These are phyloP conservation scores for Mycena galopus DNA, from an alignment of 768 basidiomycete species.

Conservation along the genomic window DNA sequence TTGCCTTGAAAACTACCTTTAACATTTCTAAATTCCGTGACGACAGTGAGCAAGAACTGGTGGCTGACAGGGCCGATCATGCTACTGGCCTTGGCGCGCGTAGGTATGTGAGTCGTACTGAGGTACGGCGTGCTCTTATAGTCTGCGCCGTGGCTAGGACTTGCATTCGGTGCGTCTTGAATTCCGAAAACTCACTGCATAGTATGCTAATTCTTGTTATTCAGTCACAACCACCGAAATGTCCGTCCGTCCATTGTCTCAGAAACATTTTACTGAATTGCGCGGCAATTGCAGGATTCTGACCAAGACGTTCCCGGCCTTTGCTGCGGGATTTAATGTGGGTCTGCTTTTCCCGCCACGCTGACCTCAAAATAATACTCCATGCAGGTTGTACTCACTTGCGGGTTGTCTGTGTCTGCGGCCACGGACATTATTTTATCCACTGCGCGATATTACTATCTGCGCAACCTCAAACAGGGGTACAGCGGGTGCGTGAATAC, in stretches of 20 bases:
- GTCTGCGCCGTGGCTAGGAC: background rate
- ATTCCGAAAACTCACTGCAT: background rate
- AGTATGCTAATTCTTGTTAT: background rate
- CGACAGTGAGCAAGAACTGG: constrained; percentile 54
- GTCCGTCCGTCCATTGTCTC: background rate
- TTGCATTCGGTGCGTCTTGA: constrained; percentile 22
- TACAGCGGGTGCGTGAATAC: constrained; percentile 11
- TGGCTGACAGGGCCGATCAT: constrained; percentile 46
- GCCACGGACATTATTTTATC: constrained; percentile 29
- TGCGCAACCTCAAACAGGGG: constrained; percentile 31
- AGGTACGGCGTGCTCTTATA: background rate
- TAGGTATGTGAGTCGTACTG: constrained; percentile 2
- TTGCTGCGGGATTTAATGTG: constrained; percentile 10
- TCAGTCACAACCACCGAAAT: constrained; percentile 23
- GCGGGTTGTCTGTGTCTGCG: constrained; percentile 24
- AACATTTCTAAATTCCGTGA: background rate
- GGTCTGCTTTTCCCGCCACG: background rate
- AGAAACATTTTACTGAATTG: background rate
- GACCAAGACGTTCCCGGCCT: constrained; percentile 15
- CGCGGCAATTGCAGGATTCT: constrained; percentile 15
- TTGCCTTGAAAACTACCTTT: background rate
- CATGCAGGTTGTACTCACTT: constrained; percentile 7
- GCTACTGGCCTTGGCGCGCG: constrained; percentile 5
- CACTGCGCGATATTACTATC: constrained; percentile 26
- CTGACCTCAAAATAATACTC: background rate